A percentile compares a stretch with the other conserved stretches of the same genome.
Evolutionary conservation across 495 filamentous ascomycete genomes (phyloP).

Genomic region (Trichoderma orchidacearum): DNA sequence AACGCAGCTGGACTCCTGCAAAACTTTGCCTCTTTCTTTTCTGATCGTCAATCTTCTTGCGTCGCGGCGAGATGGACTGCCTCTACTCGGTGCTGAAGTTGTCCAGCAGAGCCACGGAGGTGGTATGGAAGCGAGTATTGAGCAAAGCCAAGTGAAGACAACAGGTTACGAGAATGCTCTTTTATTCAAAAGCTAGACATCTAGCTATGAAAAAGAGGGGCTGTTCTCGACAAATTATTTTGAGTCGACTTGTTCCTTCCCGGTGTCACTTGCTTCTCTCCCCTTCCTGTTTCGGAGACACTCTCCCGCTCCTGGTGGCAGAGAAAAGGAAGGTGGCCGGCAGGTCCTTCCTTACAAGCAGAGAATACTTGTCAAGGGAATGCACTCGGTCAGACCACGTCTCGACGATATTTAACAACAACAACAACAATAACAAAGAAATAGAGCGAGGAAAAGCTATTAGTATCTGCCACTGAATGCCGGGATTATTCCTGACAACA

Average conservation of each 20-base stretch:
- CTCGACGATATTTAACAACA: neutral
- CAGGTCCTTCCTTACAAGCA: neutral
- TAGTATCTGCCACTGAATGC: too few relatives aligned
- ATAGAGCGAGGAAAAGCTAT: neutral
- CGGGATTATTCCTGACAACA: too few relatives aligned
- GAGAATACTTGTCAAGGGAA: neutral
- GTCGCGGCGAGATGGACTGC: neutral
- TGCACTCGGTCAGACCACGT: too few relatives aligned
- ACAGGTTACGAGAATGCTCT: neutral
- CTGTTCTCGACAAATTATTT: neutral
- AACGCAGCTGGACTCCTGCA: too few relatives aligned
- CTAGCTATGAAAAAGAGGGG: neutral
- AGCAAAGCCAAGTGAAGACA: neutral
- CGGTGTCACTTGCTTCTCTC: neutral
- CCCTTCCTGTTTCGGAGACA: neutral
- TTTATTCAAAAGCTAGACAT: neutral
- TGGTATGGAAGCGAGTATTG: neutral
- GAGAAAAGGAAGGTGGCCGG: neutral
- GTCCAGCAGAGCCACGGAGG: neutral
- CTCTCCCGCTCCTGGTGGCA: neutral
- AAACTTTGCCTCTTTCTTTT: neutral
- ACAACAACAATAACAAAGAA: neutral
- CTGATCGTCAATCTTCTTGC: neutral
- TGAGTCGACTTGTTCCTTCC: neutral
- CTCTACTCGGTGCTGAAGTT: neutral